Percentiles rank a stretch among this genome's conserved stretches.
Conservation (phyloP, 2,329 filamentous ascomycete species). For the Fusarium cicatricum region DNA sequence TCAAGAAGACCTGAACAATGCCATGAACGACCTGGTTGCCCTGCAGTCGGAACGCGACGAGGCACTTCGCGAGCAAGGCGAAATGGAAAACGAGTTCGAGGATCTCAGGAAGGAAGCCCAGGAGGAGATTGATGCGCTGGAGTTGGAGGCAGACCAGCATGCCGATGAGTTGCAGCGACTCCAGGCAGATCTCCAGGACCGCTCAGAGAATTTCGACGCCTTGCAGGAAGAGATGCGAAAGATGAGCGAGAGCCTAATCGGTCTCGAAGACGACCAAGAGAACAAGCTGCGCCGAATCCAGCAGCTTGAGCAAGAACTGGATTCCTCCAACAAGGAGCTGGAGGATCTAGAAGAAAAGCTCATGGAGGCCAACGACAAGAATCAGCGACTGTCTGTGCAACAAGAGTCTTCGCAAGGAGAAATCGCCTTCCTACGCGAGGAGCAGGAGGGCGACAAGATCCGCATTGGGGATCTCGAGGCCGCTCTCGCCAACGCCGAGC, state of each 20-base stretch:
- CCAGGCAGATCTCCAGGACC: conserved; percentile 75
- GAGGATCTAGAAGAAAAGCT: conserved; percentile 86
- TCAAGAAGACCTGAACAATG: conserved; percentile 82
- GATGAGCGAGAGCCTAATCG: conserved; percentile 85
- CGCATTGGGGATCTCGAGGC: conserved; percentile 94
- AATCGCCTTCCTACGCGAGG: conserved; percentile 93
- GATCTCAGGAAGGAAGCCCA: conserved; percentile 69
- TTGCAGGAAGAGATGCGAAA: conserved; percentile 93
- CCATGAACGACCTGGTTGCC: conserved; percentile 80
- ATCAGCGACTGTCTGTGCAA: conserved; percentile 86
- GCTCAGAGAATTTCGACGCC: conserved; percentile 88
- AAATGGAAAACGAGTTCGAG: conserved; percentile 69
- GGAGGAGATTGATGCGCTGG: conserved; percentile 71
- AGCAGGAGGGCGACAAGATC: conserved; percentile 98
- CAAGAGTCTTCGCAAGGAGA: conserved; percentile 92
- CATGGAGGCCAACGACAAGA: conserved; percentile 85
- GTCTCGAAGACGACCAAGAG: conserved; percentile 89
- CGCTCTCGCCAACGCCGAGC: conserved; percentile 79
- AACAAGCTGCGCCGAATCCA: conserved; percentile 81
- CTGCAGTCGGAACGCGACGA: conserved; percentile 88
- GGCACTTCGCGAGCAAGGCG: conserved; percentile 71
- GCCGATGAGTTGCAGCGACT: conserved; percentile 75
- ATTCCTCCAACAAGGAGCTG: conserved; percentile 85
- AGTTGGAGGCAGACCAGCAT: conserved; percentile 77
- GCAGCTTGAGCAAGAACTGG: conserved; percentile 82